These are phyloP conservation scores for Lentinula novae-zelandiae DNA, from an alignment of 1,284 basidiomycete genomes.

Conservation along the genomic window DNA sequence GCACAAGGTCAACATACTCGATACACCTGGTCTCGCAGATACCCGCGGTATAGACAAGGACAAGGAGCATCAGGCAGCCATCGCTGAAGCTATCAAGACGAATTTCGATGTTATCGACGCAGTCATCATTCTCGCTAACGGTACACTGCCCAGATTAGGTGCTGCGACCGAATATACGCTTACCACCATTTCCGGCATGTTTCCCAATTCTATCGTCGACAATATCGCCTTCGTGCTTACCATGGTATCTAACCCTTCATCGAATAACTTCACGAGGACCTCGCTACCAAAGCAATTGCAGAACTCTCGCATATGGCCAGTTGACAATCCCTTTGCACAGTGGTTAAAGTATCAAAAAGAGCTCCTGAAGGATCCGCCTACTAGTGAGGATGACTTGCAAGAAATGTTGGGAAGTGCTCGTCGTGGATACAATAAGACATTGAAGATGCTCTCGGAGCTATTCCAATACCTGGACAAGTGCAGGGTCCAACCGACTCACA, in stretches of 20 bases:
- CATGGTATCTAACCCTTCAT: constrained; percentile 19
- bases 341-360: constrained; percentile 9
- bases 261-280: constrained; percentile 22
- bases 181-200: constrained; percentile 22
- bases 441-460: constrained; percentile 12
- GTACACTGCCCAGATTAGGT: constrained; percentile 21
- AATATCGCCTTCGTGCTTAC: constrained; percentile 30
- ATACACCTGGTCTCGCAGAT: constrained; percentile 1
- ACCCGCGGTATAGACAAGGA: constrained; percentile 6
- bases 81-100: constrained; percentile 4
- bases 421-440: constrained; percentile 7
- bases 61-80: background rate
- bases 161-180: constrained; percentile 25
- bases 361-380: background rate
- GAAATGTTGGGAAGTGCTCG: background rate
- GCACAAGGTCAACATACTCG: constrained; percentile 4
- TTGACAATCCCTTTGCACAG: constrained; percentile 15
- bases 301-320: constrained; percentile 3
- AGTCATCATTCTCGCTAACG: constrained; percentile 25
- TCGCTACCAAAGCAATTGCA: constrained; percentile 7
- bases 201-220: constrained; percentile 22
- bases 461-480: constrained; percentile 17
- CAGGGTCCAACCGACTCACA: constrained; percentile 13
- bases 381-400: background rate
- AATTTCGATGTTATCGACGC: constrained; percentile 18